These are phyloP conservation scores for Gentiana straminea DNA, from an alignment of 257 asterid species.

Conservation along the genomic window DNA sequence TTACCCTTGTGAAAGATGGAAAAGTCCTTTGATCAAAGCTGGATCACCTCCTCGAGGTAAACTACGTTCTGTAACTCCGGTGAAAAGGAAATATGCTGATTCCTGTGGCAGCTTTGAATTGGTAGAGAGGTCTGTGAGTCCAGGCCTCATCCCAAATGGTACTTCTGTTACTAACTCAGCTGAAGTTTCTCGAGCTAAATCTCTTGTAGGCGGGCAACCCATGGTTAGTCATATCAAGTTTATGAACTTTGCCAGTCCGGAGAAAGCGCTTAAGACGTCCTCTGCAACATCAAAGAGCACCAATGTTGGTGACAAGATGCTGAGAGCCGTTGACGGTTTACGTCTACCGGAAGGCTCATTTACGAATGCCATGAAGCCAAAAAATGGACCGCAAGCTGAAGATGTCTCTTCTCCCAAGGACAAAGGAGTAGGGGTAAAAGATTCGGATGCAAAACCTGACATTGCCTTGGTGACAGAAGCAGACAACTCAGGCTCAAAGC, in stretches of 20 bases:
- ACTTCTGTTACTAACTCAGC: slow-evolving; percentile 10
- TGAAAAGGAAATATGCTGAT: slow-evolving; percentile 31
- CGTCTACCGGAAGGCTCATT: slow-evolving; percentile 15
- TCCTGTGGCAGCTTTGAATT: slow-evolving; percentile 30
- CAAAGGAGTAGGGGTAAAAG: slow-evolving; percentile 9
- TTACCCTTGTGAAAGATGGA: slow-evolving; percentile 12
- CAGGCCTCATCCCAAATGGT: slow-evolving; percentile 17
- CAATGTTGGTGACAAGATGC: slow-evolving; percentile 7
- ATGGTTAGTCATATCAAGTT: background rate
- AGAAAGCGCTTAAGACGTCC: slow-evolving; percentile 18
- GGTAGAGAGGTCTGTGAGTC: slow-evolving; percentile 14
- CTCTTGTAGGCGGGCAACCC: slow-evolving; percentile 16
- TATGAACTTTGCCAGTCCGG: too few relatives aligned
- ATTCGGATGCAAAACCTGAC: slow-evolving; percentile 16
- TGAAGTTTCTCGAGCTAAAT: slow-evolving; percentile 23
- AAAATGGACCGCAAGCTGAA: slow-evolving; percentile 20
- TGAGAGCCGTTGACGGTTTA: slow-evolving; percentile 11
- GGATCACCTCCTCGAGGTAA: slow-evolving; percentile 21
- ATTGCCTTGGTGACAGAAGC: slow-evolving; percentile 21
- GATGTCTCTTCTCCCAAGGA: slow-evolving; percentile 20
- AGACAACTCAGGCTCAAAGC: slow-evolving; percentile 21
- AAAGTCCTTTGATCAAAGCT: slow-evolving; percentile 22
- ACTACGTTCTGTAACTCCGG: slow-evolving; percentile 17
- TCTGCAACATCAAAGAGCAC: slow-evolving; percentile 20
- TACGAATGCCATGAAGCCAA: slow-evolving; percentile 18